Percentiles rank a stretch among this genome's conserved stretches.
Evolutionary conservation across 2,329 filamentous ascomycete genomes (phyloP).

Genomic region (Basipetospora chlamydospora): DNA sequence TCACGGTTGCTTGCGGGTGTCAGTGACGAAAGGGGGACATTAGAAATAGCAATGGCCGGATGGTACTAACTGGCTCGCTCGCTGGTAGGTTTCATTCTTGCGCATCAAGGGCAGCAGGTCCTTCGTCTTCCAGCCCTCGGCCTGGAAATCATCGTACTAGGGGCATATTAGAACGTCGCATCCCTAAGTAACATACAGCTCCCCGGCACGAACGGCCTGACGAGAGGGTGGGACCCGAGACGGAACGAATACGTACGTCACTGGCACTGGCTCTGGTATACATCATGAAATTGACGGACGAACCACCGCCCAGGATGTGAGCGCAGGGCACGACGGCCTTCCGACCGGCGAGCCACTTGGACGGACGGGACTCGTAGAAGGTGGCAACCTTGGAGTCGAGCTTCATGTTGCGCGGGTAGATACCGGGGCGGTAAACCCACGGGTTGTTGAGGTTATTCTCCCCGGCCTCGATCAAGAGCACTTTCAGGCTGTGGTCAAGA

Average conservation of each 20-base stretch:
- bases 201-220: no score
- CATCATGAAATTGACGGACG: constrained; percentile 67
- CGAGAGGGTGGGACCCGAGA: no score
- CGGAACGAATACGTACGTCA: constrained; percentile 1
- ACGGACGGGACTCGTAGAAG: constrained; percentile 66
- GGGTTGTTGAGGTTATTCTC: constrained; percentile 66
- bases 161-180: constrained; percentile 24
- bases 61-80: constrained; percentile 31
- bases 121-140: constrained; percentile 65
- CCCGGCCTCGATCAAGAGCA: constrained; percentile 56
- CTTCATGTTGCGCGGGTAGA: constrained; percentile 68
- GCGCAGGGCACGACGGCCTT: constrained; percentile 62
- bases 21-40: neutral
- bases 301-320: constrained; percentile 57
- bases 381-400: constrained; percentile 68
- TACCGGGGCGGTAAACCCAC: constrained; percentile 61
- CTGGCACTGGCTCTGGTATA: constrained; percentile 10
- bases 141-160: constrained; percentile 66
- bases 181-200: no score
- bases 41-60: no score
- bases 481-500: constrained; percentile 57
- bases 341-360: constrained; percentile 55
- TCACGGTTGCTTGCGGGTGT: constrained; percentile 25
- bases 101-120: constrained; percentile 63
- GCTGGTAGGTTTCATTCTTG: constrained; percentile 69